Evolutionary conservation across 83 land plant species (phyloP).

Genomic region (Picea mariana): DNA sequence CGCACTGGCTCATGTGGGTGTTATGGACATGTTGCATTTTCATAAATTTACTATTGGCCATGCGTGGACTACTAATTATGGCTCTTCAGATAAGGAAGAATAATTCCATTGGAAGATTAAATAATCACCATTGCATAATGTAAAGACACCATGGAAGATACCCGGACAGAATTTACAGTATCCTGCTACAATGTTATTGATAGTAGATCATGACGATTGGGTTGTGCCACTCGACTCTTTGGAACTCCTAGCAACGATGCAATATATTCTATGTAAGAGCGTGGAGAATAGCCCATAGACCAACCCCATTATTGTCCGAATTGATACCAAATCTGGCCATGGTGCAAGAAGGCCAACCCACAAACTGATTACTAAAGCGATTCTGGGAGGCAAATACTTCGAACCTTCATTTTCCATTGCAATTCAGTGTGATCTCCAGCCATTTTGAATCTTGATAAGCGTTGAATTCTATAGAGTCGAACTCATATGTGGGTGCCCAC

Average conservation of each 20-base stretch:
- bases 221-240: constrained; percentile 95
- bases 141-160: constrained; percentile 87
- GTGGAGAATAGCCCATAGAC: constrained; percentile 67
- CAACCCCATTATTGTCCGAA: constrained; percentile 88
- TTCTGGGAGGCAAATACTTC: no score
- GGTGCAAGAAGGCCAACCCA: constrained; percentile 88
- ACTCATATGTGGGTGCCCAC: no score
- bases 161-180: constrained; percentile 52
- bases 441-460: no score
- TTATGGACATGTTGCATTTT: constrained; percentile 97
- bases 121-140: constrained; percentile 96
- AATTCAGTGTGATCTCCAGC: no score
- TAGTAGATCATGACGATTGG: constrained; percentile 98
- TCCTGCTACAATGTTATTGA: constrained; percentile 87
- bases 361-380: constrained; percentile 54
- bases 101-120: constrained; percentile 92
- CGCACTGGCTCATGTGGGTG: constrained; percentile 98
- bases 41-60: constrained; percentile 99
- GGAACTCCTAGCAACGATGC: constrained; percentile 85
- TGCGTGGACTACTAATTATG: constrained; percentile 97
- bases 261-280: no score
- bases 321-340: constrained; percentile 93
- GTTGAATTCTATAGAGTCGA: no score
- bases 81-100: constrained; percentile 94
- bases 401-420: no score